Base-by-base conservation (phyloP, 495 filamentous ascomycete species). In the Trichoderma orchidacearum region DNA sequence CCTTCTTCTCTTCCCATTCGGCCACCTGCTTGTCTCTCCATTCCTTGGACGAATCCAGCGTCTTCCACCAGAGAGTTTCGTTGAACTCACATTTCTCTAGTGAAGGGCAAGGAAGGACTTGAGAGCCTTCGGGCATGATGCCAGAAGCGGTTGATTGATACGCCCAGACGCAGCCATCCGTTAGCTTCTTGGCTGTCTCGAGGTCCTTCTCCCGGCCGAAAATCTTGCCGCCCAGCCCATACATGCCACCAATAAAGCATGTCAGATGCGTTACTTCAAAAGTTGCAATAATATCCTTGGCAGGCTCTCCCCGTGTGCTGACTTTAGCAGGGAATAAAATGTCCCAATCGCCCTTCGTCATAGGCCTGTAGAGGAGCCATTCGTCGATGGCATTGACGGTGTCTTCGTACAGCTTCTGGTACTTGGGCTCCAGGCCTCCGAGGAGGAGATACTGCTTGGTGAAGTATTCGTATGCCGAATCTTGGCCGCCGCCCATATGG, bases 171-270 rank as follows among this genome's bases (percentile, higher is more conserved):
- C 93, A 98, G 21, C 92, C 94, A 57, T 95, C 90, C 0, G 92
- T 87, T 12, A 98, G 79, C 64, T 86, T 86, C 59, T 77, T 75
- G 6, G 86, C 93, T 48, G 95, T 80, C 36, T 93, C 84, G 45
- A 97, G 72, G 66, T 98, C 92, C 21, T 77, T 77, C 6, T 85
- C 75, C n/a, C 83, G 75, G 9, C 81, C 78, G 59, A 96, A 96
- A n/a, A 91, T 75, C 69, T 88, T 91, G 36, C 90, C 86, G 30
- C 86, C 90, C 56, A 98, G 75, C 5, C 83, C 94, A 57, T 94
- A 85, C 93, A 97, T 97, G 53, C 90, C 93, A 11, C 93, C 93
- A 18, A 86, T 75, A 63, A 97, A 98, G 66, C 93, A 98, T 13
- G 85, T 85, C 29, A 95, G 75, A 72, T 96, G 90, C 8, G 82